Conservation (phyloP, 1,284 basidiomycete genomes). For the Papiliotrema flavescens region DNA sequence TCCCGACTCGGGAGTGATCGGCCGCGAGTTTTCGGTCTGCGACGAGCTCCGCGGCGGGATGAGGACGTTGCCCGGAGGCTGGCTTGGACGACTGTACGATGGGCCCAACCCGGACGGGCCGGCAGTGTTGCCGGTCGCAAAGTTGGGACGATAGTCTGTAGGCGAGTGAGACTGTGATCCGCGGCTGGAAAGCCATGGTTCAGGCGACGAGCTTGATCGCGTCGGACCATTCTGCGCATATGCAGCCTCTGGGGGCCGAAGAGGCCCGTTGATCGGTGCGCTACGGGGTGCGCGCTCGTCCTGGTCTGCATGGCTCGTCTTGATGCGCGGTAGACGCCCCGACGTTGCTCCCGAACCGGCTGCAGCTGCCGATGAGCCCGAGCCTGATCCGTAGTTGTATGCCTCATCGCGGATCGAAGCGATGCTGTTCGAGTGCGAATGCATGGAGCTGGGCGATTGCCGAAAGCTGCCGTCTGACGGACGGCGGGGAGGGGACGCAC, state of each 20-base stretch:
- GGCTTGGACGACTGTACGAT: slow-evolving; percentile 1
- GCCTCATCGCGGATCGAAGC: not conserved
- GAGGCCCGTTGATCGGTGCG: slow-evolving; percentile 4
- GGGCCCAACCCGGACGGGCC: not conserved
- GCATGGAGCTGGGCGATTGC: slow-evolving; percentile 3
- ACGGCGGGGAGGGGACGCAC: not conserved
- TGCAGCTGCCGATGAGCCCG: not conserved
- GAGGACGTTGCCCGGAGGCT: not conserved
- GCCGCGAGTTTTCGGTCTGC: slow-evolving; percentile 2
- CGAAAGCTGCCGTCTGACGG: not conserved
- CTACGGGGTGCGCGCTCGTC: slow-evolving; percentile 1
- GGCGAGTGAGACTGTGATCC: slow-evolving; percentile 28
- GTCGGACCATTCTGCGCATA: slow-evolving; percentile 13
- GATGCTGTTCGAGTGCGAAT: not conserved
- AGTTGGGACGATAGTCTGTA: slow-evolving; percentile 19
- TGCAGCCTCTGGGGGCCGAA: not conserved
- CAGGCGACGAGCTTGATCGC: slow-evolving; percentile 38
- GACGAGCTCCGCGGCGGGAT: slow-evolving; percentile 6
- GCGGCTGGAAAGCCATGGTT: slow-evolving; percentile 22
- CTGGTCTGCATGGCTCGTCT: slow-evolving; percentile 2
- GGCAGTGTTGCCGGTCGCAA: not conserved
- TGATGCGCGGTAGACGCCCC: not conserved
- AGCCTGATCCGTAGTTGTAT: not conserved
- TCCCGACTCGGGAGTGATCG: slow-evolving; percentile 9
- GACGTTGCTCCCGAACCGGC: not conserved